phyloP scores from a whole-genome alignment of 164 flowering plant species.

The Annona squamosa region DNA sequence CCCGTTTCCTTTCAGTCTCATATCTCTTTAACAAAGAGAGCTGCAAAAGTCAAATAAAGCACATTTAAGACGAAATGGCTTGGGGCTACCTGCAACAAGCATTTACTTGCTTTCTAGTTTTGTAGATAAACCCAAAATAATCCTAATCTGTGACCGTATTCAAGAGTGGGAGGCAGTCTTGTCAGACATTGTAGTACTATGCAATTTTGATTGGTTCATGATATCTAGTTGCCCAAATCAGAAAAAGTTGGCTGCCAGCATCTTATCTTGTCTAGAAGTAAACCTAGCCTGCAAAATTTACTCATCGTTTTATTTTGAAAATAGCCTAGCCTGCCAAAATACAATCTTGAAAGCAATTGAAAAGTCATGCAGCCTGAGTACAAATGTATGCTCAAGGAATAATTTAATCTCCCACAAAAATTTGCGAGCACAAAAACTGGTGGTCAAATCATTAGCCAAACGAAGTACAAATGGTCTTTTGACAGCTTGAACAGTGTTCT shows the following conservation, averaged over 20 bases:
- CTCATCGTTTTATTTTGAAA: no score
- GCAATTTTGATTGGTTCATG: neutral
- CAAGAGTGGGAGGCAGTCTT: neutral
- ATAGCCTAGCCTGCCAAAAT: no score
- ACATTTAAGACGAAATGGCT: neutral
- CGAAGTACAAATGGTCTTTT: neutral
- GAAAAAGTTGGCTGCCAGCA: neutral
- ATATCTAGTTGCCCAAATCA: neutral
- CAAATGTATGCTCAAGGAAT: no score
- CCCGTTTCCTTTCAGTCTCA: conserved; percentile 75
- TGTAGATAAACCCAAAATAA: neutral
- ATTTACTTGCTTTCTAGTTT: neutral
- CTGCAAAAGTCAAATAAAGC: conserved; percentile 28
- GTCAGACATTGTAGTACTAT: neutral
- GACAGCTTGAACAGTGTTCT: neutral
- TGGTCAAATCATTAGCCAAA: neutral
- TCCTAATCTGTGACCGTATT: neutral
- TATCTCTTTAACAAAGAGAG: conserved; percentile 56
- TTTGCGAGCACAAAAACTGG: neutral
- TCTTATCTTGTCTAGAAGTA: neutral
- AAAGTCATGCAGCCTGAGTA: no score
- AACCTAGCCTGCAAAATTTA: neutral
- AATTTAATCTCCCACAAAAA: no score
- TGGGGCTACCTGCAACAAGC: neutral
- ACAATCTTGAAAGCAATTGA: no score